Conservation (phyloP, 1,284 basidiomycete genomes). For the Boletus semigastroideus region DNA sequence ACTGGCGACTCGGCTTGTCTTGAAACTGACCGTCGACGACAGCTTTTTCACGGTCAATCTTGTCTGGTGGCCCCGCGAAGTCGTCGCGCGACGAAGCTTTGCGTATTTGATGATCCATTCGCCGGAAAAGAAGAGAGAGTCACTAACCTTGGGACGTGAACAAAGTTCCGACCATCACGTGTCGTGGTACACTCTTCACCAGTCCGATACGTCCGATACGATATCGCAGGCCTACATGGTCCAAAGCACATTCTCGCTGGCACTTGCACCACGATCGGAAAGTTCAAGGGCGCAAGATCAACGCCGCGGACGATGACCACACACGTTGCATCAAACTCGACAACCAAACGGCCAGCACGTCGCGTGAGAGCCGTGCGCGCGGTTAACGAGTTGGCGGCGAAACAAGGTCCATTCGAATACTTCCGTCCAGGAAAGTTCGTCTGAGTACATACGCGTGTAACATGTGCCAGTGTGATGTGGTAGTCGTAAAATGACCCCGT, state of each 20-base stretch:
- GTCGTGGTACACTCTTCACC: too few relatives aligned
- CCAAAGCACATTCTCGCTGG: too few relatives aligned
- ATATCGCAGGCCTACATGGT: not conserved
- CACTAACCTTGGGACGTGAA: constrained; percentile 4
- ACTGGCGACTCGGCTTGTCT: not conserved
- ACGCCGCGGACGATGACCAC: too few relatives aligned
- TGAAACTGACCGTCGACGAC: not conserved
- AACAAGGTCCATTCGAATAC: too few relatives aligned
- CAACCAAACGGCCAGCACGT: not conserved
- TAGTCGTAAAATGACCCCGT: not conserved
- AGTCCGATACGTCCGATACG: not conserved
- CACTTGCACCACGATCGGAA: not conserved
- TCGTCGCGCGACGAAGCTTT: not conserved
- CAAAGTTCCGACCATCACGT: not conserved
- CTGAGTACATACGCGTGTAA: too few relatives aligned
- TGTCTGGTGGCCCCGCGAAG: not conserved
- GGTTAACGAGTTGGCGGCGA: too few relatives aligned
- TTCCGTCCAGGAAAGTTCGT: too few relatives aligned
- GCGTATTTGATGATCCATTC: not conserved
- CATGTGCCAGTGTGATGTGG: too few relatives aligned
- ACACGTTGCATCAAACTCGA: not conserved
- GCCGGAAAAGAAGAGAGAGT: constrained; percentile 8
- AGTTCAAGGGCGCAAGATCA: too few relatives aligned
- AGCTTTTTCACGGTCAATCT: constrained; percentile 15
- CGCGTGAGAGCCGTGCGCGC: not conserved